Evolutionary conservation across 306 rosid species (phyloP).

Genomic region (Prunus davidiana): DNA sequence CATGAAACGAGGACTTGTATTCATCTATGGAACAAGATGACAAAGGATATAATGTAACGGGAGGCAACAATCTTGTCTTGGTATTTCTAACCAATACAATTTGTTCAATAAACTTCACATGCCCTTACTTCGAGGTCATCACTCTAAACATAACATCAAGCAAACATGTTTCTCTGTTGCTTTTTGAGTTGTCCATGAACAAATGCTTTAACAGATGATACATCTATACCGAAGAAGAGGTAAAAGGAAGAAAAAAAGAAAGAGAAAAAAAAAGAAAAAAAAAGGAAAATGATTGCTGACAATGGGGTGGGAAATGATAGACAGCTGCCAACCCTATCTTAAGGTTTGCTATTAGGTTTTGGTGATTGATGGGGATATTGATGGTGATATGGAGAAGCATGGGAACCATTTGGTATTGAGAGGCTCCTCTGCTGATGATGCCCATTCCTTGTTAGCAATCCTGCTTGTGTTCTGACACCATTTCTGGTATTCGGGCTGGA

Average conservation of each 20-base stretch:
- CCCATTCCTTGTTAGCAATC: slow-evolving; percentile 59
- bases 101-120: slow-evolving; percentile 39
- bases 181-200: slow-evolving; percentile 50
- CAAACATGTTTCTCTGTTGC: slow-evolving; percentile 47
- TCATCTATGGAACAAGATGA: slow-evolving; percentile 18
- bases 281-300: slow-evolving; percentile 14
- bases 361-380: slow-evolving; percentile 80
- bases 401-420: slow-evolving; percentile 64
- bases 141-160: slow-evolving; percentile 49
- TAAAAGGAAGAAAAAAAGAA: not conserved
- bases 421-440: slow-evolving; percentile 71
- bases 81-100: slow-evolving; percentile 34
- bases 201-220: slow-evolving; percentile 49
- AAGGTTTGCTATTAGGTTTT: slow-evolving; percentile 75
- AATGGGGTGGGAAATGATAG: slow-evolving; percentile 28
- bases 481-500: slow-evolving; percentile 71
- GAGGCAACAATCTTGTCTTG: slow-evolving; percentile 24
- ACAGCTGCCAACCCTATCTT: slow-evolving; percentile 39
- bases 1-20: slow-evolving; percentile 19
- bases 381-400: slow-evolving; percentile 91
- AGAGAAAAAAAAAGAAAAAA: not conserved
- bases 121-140: slow-evolving; percentile 29
- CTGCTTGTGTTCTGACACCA: slow-evolving; percentile 51
- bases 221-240: slow-evolving; percentile 37
- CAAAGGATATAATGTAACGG: slow-evolving; percentile 13